Evolutionary conservation across 108 stramenopile species (phyloP).

Genomic region (Cyclostephanos invisitatus): DNA sequence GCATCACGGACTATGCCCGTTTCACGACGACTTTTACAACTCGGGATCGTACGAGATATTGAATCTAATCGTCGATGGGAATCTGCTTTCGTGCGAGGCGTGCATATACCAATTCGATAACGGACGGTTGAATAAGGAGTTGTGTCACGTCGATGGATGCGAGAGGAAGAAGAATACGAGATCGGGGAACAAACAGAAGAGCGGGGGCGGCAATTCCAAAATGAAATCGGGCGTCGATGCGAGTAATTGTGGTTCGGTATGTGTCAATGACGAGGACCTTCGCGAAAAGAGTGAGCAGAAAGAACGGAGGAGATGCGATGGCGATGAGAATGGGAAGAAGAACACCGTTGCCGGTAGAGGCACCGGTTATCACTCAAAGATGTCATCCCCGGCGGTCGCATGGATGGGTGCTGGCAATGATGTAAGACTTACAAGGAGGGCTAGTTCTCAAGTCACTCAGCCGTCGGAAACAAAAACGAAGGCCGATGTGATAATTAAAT

Average conservation of each 20-base stretch:
- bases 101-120: constrained; percentile 38
- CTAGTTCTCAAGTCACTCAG: background rate
- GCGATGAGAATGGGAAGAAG: background rate
- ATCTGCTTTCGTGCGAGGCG: constrained; percentile 26
- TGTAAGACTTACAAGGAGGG: background rate
- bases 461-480: constrained; percentile 10
- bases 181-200: background rate
- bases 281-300: background rate
- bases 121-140: constrained; percentile 35
- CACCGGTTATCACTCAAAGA: background rate
- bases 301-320: background rate
- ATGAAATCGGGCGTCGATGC: background rate
- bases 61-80: constrained; percentile 39
- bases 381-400: background rate
- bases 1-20: constrained; percentile 42
- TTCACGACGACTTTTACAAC: constrained; percentile 36
- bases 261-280: background rate
- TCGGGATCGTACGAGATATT: constrained; percentile 49
- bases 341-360: background rate
- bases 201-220: background rate
- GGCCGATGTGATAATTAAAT: background rate
- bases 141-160: constrained; percentile 30
- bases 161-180: constrained; percentile 18
- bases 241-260: background rate
- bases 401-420: too few species aligned